Conservation (phyloP, 306 rosid species). For the Datisca glomerata region DNA sequence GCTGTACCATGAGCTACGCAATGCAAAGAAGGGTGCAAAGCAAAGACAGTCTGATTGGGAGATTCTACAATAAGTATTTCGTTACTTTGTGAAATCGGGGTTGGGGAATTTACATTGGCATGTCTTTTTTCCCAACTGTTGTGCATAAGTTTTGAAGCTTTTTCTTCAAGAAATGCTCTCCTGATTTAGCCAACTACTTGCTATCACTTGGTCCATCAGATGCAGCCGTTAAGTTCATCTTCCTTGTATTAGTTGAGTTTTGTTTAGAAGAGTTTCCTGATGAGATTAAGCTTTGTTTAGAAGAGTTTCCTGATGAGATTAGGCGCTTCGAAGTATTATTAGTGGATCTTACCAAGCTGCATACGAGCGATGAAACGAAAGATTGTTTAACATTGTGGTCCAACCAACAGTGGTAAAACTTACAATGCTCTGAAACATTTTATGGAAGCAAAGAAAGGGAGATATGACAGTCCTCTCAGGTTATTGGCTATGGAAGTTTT, state of each 20-base stretch:
- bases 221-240: constrained; percentile 62
- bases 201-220: constrained; percentile 54
- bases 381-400: constrained; percentile 88
- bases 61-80: constrained; percentile 22
- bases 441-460: constrained; percentile 78
- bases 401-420: constrained; percentile 93
- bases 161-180: constrained; percentile 37
- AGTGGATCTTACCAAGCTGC: constrained; percentile 83
- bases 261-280: constrained; percentile 63
- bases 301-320: constrained; percentile 59
- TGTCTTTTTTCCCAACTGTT: constrained; percentile 82
- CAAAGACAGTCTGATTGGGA: constrained; percentile 30
- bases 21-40: constrained; percentile 20
- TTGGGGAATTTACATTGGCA: constrained; percentile 94
- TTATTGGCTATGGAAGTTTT: constrained; percentile 94
- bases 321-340: constrained; percentile 49
- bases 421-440: constrained; percentile 81
- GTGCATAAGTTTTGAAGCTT: constrained; percentile 41
- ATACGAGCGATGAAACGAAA: constrained; percentile 90
- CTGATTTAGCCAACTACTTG: constrained; percentile 40
- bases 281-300: constrained; percentile 73
- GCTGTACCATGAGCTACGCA: constrained; percentile 38
- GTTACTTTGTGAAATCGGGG: constrained; percentile 41
- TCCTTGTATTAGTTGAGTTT: constrained; percentile 75
- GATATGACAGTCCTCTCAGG: constrained; percentile 83